Percentiles rank a stretch among this genome's conserved stretches.
Evolutionary conservation across 805 yeast genomes (phyloP).

Genomic region (Zygosaccharomyces kombuchaensis): DNA sequence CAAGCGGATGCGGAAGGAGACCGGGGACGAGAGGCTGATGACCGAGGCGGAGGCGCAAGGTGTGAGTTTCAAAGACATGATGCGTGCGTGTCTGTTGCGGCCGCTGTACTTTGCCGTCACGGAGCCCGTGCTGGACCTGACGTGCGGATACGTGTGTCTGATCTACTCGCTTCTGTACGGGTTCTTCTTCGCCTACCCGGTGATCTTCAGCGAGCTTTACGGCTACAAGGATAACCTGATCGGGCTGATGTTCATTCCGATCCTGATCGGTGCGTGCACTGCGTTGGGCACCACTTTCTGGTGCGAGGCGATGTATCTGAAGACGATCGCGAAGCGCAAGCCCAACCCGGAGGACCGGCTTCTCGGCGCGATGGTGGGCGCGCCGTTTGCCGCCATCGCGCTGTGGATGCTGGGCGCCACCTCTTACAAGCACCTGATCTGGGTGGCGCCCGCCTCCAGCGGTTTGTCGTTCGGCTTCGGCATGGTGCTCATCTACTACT

Average conservation of each 20-base stretch:
- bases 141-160: conserved; percentile 82
- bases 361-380: conserved; percentile 76
- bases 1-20: conserved; percentile 60
- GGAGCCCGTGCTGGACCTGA: conserved; percentile 80
- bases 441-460: conserved; percentile 76
- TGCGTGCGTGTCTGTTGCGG: conserved; percentile 67
- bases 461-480: conserved; percentile 81
- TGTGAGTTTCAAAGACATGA: conserved; percentile 60
- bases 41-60: conserved; percentile 90
- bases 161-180: conserved; percentile 89
- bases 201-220: conserved; percentile 72
- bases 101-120: conserved; percentile 74
- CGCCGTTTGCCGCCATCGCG: conserved; percentile 78
- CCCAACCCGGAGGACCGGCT: conserved; percentile 79
- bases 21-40: conserved; percentile 81
- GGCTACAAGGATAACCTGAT: conserved; percentile 71
- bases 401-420: conserved; percentile 80
- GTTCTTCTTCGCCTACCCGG: conserved; percentile 94
- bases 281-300: conserved; percentile 74
- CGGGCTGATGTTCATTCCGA: conserved; percentile 88
- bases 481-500: conserved; percentile 69
- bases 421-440: conserved; percentile 60
- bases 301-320: conserved; percentile 58
- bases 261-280: conserved; percentile 75
- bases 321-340: conserved; percentile 47